phyloP scores from a whole-genome alignment of 2,329 filamentous ascomycete genomes.

The Fusarium clavum region DNA sequence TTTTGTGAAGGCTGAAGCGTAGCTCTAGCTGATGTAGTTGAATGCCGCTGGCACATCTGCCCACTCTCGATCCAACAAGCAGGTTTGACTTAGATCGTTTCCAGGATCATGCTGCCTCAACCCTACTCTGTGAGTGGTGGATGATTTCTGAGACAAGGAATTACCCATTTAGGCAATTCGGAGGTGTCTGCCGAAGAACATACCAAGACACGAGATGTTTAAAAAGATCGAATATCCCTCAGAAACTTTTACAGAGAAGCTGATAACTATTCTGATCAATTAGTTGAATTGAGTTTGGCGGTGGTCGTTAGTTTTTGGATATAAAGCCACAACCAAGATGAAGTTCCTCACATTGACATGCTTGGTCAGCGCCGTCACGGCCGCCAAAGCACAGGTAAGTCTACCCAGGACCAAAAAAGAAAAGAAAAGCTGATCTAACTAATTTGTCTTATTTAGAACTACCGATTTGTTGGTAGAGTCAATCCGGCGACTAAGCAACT shows the following conservation, averaged over 20 bases:
- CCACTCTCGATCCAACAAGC: background rate
- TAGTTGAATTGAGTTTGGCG: background rate
- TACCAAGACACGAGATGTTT: background rate
- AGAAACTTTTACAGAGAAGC: background rate
- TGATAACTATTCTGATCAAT: background rate
- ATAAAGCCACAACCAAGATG: background rate
- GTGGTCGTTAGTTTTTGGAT: too few relatives aligned
- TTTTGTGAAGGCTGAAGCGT: fast-evolving
- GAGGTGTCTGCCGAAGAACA: conserved; percentile 15
- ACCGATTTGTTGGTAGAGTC: conserved; percentile 53
- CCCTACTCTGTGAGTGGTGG: conserved; percentile 17
- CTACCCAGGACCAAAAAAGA: too few relatives aligned
- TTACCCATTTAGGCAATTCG: conserved; percentile 26
- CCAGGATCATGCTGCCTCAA: background rate
- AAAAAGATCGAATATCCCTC: background rate
- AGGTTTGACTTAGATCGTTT: background rate
- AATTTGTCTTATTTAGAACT: background rate
- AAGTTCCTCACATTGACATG: background rate
- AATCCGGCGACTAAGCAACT: conserved; percentile 57
- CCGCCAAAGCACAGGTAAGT: conserved; percentile 13
- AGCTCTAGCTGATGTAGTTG: fast-evolving
- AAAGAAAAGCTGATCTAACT: background rate
- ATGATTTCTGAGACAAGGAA: conserved; percentile 9
- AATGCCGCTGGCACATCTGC: fast-evolving
- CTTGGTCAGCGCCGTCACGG: conserved; percentile 14